Evolutionary conservation across 202 grass and related monocot species (phyloP), one percentile per base, ranked within the genome.

Genomic region (Schoenoplectus triqueter): DNA sequence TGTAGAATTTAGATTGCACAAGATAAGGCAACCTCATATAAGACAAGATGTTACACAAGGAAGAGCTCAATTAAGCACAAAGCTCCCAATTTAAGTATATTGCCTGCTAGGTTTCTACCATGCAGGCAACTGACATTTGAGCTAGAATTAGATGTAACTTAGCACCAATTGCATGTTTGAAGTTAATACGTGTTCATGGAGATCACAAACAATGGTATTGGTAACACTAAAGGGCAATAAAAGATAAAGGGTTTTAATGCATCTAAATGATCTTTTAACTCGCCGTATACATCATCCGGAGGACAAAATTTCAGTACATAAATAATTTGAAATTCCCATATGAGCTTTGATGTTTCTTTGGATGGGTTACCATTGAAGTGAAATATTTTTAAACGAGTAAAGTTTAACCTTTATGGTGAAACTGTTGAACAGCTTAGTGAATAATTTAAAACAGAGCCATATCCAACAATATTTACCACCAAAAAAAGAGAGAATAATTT

Each of bases 261-360:
- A 69, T 69, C 11, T 69, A 48, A 72, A 70, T 0, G 6, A 2
- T 8, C 31, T 31, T 31, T n/a, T 69, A 47, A 70, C 1, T 69
- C 39, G 40, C 67, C 65, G 1, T 66, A 69, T n/a, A 69, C 45
- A 65, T 45, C 5, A 70, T 46, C 14, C 17, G 5, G 41, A 45
- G 68, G 11, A 47, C 14, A 69, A 11, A 44, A 70, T 13, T 76
- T 55, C 19, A 40, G 3, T 76, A 14, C 10, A 39, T 45, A 87
- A 64, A 73, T 73, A 71, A 50, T 82, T 15, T 49, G 59, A 62
- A 47, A 69, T 64, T 72, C 1, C 41, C 42, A 18, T 67, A 45
- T 3, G 6, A 19, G 31, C 31, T 19, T 49, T 5, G 20, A 52
- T 82, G 10, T 54, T 83, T 52, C 1, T 67, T 64, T 44, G 44